phyloP scores from a whole-genome alignment of 2,329 filamentous ascomycete genomes.

The Fusarium torulosum region DNA sequence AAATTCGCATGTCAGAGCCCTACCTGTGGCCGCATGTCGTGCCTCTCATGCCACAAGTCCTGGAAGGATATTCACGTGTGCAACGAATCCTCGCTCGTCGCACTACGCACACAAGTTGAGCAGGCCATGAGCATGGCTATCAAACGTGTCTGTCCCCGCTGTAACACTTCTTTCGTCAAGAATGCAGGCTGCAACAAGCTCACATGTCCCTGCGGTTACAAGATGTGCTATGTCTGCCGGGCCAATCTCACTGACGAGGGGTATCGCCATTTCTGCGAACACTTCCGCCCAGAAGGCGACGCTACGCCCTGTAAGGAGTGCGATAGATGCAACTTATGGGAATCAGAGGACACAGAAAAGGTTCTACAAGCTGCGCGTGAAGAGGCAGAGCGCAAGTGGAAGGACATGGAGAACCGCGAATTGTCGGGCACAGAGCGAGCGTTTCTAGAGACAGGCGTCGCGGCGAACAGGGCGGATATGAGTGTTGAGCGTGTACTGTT shows the following conservation, averaged over 20 bases:
- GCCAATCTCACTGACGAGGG: conserved; percentile 80
- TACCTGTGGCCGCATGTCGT: conserved; percentile 77
- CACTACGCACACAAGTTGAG: conserved; percentile 89
- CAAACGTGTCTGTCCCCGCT: conserved; percentile 94
- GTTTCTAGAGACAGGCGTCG: conserved; percentile 68
- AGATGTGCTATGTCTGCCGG: conserved; percentile 98
- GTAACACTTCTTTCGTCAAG: conserved; percentile 93
- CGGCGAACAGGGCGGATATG: conserved; percentile 42
- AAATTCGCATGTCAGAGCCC: conserved; percentile 83
- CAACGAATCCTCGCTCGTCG: conserved; percentile 84
- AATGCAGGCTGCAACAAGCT: conserved; percentile 96
- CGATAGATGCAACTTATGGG: conserved; percentile 82
- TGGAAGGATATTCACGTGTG: conserved; percentile 94
- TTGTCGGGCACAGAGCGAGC: conserved; percentile 67
- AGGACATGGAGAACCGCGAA: conserved; percentile 70
- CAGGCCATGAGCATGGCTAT: conserved; percentile 93
- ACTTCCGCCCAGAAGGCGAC: conserved; percentile 87
- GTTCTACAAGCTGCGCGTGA: conserved; percentile 77
- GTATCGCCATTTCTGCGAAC: conserved; percentile 95
- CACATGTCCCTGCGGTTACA: conserved; percentile 94
- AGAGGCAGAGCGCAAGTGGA: conserved; percentile 79
- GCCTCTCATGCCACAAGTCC: conserved; percentile 81
- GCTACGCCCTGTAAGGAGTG: conserved; percentile 80
- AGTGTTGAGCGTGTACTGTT: conserved; percentile 52
- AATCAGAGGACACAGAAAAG: conserved; percentile 78